phyloP scores from a whole-genome alignment of 2,329 filamentous ascomycete genomes.

The Scedosporium aurantiacum region DNA sequence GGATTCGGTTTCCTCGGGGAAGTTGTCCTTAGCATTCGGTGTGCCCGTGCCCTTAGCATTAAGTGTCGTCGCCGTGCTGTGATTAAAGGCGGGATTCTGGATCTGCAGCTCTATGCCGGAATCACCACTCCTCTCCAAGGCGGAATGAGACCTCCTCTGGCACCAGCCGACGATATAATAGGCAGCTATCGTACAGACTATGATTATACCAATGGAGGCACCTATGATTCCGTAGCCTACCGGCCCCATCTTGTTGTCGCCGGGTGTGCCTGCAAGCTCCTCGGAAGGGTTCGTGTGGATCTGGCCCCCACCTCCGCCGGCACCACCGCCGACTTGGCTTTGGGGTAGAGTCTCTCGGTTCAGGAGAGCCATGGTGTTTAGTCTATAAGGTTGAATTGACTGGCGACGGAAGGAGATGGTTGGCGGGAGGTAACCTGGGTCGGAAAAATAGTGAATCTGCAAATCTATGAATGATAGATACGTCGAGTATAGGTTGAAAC shows the following conservation, averaged over 20 bases:
- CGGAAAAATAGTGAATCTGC: neutral
- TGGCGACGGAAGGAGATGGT: too few relatives aligned
- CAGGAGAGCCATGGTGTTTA: neutral
- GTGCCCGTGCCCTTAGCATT: too few relatives aligned
- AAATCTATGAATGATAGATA: neutral
- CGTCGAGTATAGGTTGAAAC: too few relatives aligned
- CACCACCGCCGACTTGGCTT: conserved; percentile 7
- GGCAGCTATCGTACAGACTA: neutral
- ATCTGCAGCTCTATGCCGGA: too few relatives aligned
- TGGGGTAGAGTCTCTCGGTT: neutral
- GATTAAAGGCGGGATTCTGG: too few relatives aligned
- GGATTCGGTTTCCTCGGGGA: too few relatives aligned
- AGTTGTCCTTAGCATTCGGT: too few relatives aligned
- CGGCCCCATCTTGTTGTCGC: conserved; percentile 5
- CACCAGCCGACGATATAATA: neutral
- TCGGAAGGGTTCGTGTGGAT: conserved; percentile 8
- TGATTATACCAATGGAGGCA: conserved; percentile 7
- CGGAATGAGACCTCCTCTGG: neutral
- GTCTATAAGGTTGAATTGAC: neutral
- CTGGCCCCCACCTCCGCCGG: conserved; percentile 8
- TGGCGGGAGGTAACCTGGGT: too few relatives aligned
- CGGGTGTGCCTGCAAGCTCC: conserved; percentile 5
- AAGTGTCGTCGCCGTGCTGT: too few relatives aligned
- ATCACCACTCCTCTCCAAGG: neutral
- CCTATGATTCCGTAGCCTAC: conserved; percentile 8